A percentile compares a stretch with the other conserved stretches of the same genome.
Conservation (phyloP, 2,329 filamentous ascomycete species). For the Aspergillus luchuensis region DNA sequence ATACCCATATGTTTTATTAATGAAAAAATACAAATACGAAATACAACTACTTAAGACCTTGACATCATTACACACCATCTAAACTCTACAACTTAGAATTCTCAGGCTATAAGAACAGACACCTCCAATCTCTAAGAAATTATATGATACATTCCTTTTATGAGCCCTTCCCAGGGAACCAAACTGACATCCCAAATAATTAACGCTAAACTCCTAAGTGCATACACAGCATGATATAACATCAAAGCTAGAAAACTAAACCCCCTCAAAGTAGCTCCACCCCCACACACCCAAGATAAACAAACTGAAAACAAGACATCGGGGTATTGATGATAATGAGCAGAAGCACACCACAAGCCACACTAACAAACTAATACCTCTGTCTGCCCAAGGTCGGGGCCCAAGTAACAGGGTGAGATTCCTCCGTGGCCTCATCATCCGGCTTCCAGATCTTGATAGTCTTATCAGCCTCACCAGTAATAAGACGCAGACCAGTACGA, state of each 20-base stretch:
- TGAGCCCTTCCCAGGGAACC: conserved; percentile 10
- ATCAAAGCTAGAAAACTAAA: background rate
- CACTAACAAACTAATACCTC: conserved; percentile 62
- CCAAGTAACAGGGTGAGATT: conserved; percentile 92
- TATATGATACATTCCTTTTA: conserved; percentile 18
- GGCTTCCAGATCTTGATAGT: conserved; percentile 98
- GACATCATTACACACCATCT: background rate
- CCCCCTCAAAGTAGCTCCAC: no score
- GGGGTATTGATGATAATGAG: conserved; percentile 11
- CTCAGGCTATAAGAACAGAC: background rate
- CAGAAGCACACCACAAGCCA: conserved; percentile 4
- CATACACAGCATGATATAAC: conserved; percentile 12
- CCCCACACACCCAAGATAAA: conserved; percentile 1
- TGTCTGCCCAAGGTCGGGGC: conserved; percentile 75
- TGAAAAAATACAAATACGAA: background rate
- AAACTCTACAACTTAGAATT: background rate
- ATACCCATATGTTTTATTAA: conserved; percentile 8
- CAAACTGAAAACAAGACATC: conserved; percentile 14
- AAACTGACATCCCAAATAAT: background rate
- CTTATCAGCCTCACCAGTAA: conserved; percentile 95
- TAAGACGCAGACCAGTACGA: conserved; percentile 80
- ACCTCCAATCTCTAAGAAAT: background rate
- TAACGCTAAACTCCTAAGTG: conserved; percentile 38
- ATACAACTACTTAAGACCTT: background rate
- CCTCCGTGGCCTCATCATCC: conserved; percentile 85